A percentile compares a stretch with the other conserved stretches of the same genome.
These are phyloP conservation scores for Termitomyces bulborhizus DNA, from an alignment of 768 basidiomycete species.

Conservation along the genomic window DNA sequence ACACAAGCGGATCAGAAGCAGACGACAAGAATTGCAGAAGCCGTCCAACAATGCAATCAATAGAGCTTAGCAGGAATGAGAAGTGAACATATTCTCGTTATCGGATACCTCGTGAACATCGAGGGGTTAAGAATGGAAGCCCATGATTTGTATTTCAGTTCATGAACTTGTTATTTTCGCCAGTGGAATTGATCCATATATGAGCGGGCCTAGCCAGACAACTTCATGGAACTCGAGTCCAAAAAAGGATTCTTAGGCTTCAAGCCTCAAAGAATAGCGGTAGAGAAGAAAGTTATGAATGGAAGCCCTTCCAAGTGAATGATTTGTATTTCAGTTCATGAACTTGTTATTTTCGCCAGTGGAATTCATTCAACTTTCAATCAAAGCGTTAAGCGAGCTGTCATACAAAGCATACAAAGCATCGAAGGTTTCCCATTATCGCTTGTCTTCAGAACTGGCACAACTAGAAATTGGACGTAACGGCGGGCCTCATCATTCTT, in stretches of 20 bases:
- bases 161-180: not conserved
- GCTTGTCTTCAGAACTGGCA: not conserved
- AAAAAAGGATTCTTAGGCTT: not conserved
- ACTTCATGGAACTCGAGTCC: not conserved
- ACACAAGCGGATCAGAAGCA: not conserved
- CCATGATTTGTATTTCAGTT: not conserved
- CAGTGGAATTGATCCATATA: not conserved
- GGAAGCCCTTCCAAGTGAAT: not conserved
- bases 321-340: not conserved
- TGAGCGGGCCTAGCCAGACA: not conserved
- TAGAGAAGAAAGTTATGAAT: not conserved
- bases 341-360: not conserved
- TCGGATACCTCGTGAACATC: not conserved
- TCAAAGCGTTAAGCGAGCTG: not conserved
- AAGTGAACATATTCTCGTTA: not conserved
- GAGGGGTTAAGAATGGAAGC: slow-evolving; percentile 1
- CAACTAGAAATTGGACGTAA: not conserved
- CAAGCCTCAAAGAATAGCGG: too few relatives aligned
- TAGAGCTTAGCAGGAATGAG: not conserved
- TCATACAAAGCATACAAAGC: not conserved
- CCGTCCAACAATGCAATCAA: not conserved
- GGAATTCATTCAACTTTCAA: not conserved
- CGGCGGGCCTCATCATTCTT: not conserved
- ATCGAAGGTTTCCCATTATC: not conserved
- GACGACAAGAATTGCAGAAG: not conserved